These are phyloP conservation scores for Candida incommunis DNA, from an alignment of 805 yeast genomes.

Conservation along the genomic window DNA sequence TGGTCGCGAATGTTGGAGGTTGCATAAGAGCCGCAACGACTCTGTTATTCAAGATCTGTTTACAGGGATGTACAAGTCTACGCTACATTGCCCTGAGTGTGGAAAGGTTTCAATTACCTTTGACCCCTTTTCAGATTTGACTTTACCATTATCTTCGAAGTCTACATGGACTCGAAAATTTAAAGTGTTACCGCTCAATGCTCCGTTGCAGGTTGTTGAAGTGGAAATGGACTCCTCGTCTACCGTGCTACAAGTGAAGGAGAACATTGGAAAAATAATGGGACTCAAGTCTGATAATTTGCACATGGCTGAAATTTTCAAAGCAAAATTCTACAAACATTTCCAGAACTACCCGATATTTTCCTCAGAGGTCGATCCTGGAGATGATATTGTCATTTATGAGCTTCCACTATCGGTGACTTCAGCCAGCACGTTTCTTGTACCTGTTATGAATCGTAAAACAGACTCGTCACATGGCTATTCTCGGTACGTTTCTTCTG, in stretches of 20 bases:
- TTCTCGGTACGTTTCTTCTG: neutral
- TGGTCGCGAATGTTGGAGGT: slow-evolving; percentile 68
- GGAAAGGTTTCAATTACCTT: slow-evolving; percentile 69
- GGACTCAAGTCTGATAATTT: slow-evolving; percentile 24
- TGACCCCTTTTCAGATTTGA: slow-evolving; percentile 85
- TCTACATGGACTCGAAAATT: slow-evolving; percentile 59
- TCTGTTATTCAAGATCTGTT: slow-evolving; percentile 76
- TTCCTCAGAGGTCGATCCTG: slow-evolving; percentile 46
- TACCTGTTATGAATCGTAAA: neutral
- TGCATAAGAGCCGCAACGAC: slow-evolving; percentile 68
- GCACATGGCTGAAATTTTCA: slow-evolving; percentile 49
- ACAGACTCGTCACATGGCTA: neutral
- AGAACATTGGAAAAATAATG: slow-evolving; percentile 38
- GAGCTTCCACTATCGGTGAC: slow-evolving; percentile 20
- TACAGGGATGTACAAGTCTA: slow-evolving; percentile 83
- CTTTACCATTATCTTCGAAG: slow-evolving; percentile 74
- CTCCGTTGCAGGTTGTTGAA: slow-evolving; percentile 39
- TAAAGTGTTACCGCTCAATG: slow-evolving; percentile 43
- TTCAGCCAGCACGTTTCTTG: neutral
- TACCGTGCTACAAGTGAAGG: slow-evolving; percentile 47
- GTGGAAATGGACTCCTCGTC: slow-evolving; percentile 60
- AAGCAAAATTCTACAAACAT: slow-evolving; percentile 51
- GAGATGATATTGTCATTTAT: slow-evolving; percentile 57
- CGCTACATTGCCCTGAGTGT: slow-evolving; percentile 79
- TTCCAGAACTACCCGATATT: slow-evolving; percentile 46